Conservation (phyloP, 305 asterid species). For the Fraxinus greggii region DNA sequence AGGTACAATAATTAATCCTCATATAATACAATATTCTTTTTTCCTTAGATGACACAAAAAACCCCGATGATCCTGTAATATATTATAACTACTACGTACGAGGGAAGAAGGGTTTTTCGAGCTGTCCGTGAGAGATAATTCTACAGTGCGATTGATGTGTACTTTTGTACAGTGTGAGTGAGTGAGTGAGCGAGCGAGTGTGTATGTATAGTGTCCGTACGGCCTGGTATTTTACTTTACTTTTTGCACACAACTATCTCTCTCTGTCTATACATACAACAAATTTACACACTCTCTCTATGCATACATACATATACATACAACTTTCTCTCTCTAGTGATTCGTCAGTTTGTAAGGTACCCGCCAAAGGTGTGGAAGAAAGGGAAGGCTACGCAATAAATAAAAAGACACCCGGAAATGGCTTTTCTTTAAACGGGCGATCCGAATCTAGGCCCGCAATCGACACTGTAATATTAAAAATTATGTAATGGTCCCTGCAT, state of each 20-base stretch:
- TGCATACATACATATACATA: neutral
- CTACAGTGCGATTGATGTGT: constrained; percentile 37
- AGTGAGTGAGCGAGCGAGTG: constrained; percentile 21
- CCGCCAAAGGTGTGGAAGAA: constrained; percentile 51
- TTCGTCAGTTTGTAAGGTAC: constrained; percentile 42
- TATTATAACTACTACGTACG: constrained; percentile 2
- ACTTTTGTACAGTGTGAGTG: constrained; percentile 17
- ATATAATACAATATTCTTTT: neutral
- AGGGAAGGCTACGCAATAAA: constrained; percentile 30
- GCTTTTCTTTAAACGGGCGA: constrained; percentile 30
- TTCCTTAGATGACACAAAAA: constrained; percentile 23
- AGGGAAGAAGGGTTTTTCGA: constrained; percentile 4
- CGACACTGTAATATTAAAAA: constrained; percentile 35
- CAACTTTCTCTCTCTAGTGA: constrained; percentile 19
- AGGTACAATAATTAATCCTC: constrained; percentile 17
- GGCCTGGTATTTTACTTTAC: constrained; percentile 26
- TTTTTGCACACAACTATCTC: neutral
- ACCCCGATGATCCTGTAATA: constrained; percentile 22
- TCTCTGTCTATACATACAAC: neutral
- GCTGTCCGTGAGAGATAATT: constrained; percentile 18
- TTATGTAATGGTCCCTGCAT: constrained; percentile 16
- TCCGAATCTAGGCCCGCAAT: constrained; percentile 21
- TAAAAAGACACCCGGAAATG: constrained; percentile 28
- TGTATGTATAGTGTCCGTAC: constrained; percentile 36
- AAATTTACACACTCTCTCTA: neutral